Conservation (phyloP, 495 filamentous ascomycete genomes). For the Podospora australis region DNA sequence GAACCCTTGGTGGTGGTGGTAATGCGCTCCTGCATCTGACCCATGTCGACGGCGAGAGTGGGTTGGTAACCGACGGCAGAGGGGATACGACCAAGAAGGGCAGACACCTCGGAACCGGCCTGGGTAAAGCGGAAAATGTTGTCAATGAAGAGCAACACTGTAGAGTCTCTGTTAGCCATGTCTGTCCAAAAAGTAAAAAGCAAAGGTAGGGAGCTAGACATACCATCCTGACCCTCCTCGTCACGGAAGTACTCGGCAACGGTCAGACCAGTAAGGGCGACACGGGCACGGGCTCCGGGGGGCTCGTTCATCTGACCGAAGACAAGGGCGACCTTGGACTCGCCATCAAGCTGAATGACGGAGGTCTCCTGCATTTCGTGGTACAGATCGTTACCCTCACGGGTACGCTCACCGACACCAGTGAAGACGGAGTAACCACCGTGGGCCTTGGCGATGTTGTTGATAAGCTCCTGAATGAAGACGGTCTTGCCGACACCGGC, state of each 20-base stretch:
- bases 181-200: not conserved
- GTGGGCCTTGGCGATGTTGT: constrained; percentile 99
- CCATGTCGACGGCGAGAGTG: constrained; percentile 99
- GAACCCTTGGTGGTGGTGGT: constrained; percentile 99
- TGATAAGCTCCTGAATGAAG: constrained; percentile 99
- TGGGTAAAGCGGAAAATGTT: constrained; percentile 99
- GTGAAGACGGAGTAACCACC: constrained; percentile 99
- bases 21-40: constrained; percentile 99
- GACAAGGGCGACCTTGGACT: constrained; percentile 98
- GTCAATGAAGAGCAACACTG: constrained; percentile 98
- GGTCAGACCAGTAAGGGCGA: constrained; percentile 87
- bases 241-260: constrained; percentile 97
- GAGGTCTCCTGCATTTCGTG: constrained; percentile 99
- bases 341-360: constrained; percentile 98
- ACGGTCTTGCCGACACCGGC: constrained; percentile 99
- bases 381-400: constrained; percentile 99
- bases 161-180: constrained; percentile 6
- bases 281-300: constrained; percentile 98
- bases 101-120: constrained; percentile 99
- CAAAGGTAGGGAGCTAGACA: too few relatives aligned
- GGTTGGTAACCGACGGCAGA: constrained; percentile 99
- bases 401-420: constrained; percentile 99
- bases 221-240: constrained; percentile 91
- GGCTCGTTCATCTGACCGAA: constrained; percentile 99
- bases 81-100: constrained; percentile 97